Evolutionary conservation across 2,329 filamentous ascomycete genomes (phyloP).

Genomic region (Fusarium decemcellulare): DNA sequence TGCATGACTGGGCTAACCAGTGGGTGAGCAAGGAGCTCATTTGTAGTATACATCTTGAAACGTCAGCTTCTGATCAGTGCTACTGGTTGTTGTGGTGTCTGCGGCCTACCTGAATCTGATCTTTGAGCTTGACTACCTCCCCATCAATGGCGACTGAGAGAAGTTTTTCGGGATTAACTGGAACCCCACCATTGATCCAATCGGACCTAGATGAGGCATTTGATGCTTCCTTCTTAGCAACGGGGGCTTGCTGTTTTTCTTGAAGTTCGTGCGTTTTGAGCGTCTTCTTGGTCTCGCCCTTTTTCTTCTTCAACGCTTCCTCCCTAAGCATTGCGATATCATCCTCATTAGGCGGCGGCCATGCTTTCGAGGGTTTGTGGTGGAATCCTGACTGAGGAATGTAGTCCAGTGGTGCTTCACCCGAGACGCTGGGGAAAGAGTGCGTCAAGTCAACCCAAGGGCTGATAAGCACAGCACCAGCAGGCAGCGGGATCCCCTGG

Average conservation of each 20-base stretch:
- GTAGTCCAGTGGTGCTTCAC: constrained; percentile 83
- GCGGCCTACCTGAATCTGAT: constrained; percentile 86
- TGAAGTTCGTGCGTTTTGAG: constrained; percentile 44
- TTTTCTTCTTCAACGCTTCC: constrained; percentile 61
- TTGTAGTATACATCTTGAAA: constrained; percentile 80
- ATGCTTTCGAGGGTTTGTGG: constrained; percentile 89
- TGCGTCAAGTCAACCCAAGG: constrained; percentile 98
- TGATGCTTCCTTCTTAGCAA: constrained; percentile 44
- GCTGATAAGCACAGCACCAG: constrained; percentile 90
- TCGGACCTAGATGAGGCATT: constrained; percentile 39
- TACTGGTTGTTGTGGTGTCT: background rate
- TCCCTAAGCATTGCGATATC: constrained; percentile 72
- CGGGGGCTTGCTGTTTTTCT: constrained; percentile 53
- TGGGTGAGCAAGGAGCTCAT: constrained; percentile 87
- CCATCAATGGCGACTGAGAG: constrained; percentile 81
- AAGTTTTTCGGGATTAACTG: constrained; percentile 49
- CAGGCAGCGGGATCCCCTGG: constrained; percentile 85
- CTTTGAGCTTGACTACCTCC: constrained; percentile 80
- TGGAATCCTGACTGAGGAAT: constrained; percentile 91
- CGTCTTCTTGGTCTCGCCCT: constrained; percentile 38
- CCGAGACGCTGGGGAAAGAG: constrained; percentile 91
- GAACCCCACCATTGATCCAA: constrained; percentile 48
- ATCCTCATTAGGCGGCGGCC: constrained; percentile 90
- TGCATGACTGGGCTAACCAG: constrained; percentile 92
- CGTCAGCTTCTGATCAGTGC: constrained; percentile 15